Evolutionary conservation across 2,329 filamentous ascomycete genomes (phyloP).

Genomic region (Apiospora sp.): DNA sequence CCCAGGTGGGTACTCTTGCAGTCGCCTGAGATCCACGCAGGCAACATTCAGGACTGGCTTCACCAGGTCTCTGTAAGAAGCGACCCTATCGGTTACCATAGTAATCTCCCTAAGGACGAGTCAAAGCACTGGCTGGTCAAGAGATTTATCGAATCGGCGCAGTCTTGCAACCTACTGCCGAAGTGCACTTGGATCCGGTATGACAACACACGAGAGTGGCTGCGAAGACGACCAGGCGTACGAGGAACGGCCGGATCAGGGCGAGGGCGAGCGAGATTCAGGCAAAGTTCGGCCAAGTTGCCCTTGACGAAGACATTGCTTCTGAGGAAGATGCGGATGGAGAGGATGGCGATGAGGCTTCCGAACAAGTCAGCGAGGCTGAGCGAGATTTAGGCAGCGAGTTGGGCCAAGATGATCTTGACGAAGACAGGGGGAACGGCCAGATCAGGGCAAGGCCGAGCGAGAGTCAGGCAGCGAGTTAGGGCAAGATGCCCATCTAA

Average conservation of each 20-base stretch:
- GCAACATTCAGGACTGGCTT: not conserved
- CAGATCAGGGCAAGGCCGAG: too few species aligned
- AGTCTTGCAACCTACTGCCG: not conserved
- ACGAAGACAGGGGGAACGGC: too few species aligned
- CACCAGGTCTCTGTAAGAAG: not conserved
- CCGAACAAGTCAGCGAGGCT: constrained; percentile 56
- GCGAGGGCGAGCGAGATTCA: constrained; percentile 27
- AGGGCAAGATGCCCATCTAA: too few species aligned
- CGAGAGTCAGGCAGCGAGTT: too few species aligned
- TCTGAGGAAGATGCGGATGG: constrained; percentile 36
- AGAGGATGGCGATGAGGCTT: constrained; percentile 40
- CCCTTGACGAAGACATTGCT: not conserved
- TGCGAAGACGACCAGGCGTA: constrained; percentile 36
- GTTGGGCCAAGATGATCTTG: too few species aligned
- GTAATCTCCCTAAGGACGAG: fast-evolving
- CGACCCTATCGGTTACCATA: not conserved
- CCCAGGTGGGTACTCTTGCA: not conserved
- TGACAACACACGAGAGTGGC: not conserved
- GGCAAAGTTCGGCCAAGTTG: constrained; percentile 33
- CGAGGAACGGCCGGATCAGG: not conserved
- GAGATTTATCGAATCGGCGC: not conserved
- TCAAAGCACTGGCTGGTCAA: not conserved
- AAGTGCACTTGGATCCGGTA: not conserved
- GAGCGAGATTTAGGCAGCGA: too few species aligned
- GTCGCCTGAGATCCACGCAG: not conserved